Conservation (phyloP, 768 basidiomycete species). For the Russula brevipes region DNA sequence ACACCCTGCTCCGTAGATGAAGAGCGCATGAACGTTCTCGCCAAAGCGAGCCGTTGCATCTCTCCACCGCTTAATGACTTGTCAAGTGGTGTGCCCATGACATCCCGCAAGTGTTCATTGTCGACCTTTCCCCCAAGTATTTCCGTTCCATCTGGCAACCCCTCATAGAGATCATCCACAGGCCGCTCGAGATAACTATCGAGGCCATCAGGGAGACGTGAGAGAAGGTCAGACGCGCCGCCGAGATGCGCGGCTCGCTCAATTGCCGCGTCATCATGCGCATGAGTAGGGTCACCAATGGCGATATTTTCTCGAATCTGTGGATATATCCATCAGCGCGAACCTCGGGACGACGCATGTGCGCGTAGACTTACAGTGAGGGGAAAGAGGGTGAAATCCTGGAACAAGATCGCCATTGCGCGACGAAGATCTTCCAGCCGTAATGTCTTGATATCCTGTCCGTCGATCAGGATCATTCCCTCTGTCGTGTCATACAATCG, state of each 20-base stretch:
- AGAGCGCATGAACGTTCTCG: constrained; percentile 67
- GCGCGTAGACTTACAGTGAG: constrained; percentile 48
- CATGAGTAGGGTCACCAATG: constrained; percentile 58
- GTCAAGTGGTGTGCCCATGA: not conserved
- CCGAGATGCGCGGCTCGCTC: constrained; percentile 63
- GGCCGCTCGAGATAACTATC: constrained; percentile 67
- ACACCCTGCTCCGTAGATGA: constrained; percentile 42
- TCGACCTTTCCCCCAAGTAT: constrained; percentile 57
- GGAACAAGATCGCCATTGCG: constrained; percentile 66
- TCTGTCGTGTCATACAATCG: constrained; percentile 66
- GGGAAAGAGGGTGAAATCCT: constrained; percentile 78
- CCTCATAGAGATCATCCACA: constrained; percentile 62
- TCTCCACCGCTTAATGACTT: constrained; percentile 58
- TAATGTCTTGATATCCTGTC: constrained; percentile 53
- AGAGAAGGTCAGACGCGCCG: constrained; percentile 62
- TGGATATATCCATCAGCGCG: not conserved
- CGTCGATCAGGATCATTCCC: constrained; percentile 66
- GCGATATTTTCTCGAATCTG: constrained; percentile 77
- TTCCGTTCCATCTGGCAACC: constrained; percentile 59
- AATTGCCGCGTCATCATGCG: constrained; percentile 50
- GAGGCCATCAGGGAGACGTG: constrained; percentile 59
- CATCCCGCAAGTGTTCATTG: not conserved
- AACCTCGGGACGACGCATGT: not conserved
- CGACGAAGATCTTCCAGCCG: constrained; percentile 58
- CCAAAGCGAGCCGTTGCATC: constrained; percentile 71